These are phyloP conservation scores for Naganishia vaughanmartiniae DNA, from an alignment of 768 basidiomycete genomes.

Conservation along the genomic window DNA sequence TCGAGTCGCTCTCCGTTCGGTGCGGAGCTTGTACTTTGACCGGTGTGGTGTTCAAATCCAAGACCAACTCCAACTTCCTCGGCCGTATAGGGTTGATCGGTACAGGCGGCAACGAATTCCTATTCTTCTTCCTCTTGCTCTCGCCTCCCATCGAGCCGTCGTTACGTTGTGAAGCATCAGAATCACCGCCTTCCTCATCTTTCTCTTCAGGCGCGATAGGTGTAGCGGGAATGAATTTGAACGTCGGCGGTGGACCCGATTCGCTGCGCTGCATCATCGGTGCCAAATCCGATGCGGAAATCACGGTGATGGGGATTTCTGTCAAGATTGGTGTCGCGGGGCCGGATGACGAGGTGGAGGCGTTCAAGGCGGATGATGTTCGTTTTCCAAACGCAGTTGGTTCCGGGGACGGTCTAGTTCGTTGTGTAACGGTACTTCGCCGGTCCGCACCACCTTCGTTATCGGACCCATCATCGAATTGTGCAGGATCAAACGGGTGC, in stretches of 20 bases:
- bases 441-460: not conserved
- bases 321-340: not conserved
- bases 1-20: not conserved
- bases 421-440: not conserved
- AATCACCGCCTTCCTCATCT: not conserved
- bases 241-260: constrained; percentile 18
- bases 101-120: constrained; percentile 11
- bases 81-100: constrained; percentile 15
- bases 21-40: not conserved
- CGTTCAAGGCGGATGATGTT: not conserved
- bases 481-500: constrained; percentile 1
- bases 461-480: constrained; percentile 19
- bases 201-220: constrained; percentile 7
- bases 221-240: constrained; percentile 20
- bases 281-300: not conserved
- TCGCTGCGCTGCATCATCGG: constrained; percentile 10
- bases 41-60: not conserved
- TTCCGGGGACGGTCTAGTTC: not conserved
- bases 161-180: not conserved
- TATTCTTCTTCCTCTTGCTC: not conserved
- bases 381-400: not conserved
- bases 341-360: no score
- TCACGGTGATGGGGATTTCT: constrained; percentile 3
- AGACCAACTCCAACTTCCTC: constrained; percentile 14
- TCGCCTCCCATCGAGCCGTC: not conserved